phyloP scores from a whole-genome alignment of 73 alveolate species.

The Blepharisma stoltei region DNA sequence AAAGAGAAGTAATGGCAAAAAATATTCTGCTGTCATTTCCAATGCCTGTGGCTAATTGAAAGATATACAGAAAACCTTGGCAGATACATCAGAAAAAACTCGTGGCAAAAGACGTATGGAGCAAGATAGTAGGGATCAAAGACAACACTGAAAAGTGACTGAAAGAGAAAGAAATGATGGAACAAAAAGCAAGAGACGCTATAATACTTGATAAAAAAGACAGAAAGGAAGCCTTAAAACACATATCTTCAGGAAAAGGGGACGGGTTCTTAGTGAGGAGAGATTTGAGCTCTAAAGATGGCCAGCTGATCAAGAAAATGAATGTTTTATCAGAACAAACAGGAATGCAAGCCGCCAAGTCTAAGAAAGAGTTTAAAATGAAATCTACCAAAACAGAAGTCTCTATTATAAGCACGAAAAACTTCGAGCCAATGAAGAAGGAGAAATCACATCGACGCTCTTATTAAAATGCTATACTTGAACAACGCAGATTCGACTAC shows the following conservation, averaged over 20 bases:
- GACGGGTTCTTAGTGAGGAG: background rate
- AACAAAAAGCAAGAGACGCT: conserved; percentile 27
- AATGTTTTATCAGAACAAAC: conserved; percentile 5
- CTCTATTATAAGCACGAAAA: background rate
- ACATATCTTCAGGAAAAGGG: background rate
- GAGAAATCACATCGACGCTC: background rate
- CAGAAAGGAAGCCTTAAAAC: background rate
- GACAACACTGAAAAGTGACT: conserved; percentile 14
- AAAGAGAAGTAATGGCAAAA: background rate
- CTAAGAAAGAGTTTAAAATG: background rate
- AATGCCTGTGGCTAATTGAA: conserved; percentile 1
- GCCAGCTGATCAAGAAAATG: background rate
- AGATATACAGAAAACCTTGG: background rate
- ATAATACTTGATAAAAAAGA: conserved; percentile 16
- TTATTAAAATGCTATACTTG: background rate
- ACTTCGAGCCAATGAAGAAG: background rate
- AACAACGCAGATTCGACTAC: background rate
- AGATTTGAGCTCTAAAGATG: conserved; percentile 3
- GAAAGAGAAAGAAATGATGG: conserved; percentile 15
- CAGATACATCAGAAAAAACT: background rate
- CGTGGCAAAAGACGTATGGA: background rate
- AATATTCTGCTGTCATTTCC: conserved; percentile 10
- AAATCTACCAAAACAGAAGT: background rate
- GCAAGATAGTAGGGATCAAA: background rate
- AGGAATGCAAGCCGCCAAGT: background rate